Evolutionary conservation across 768 basidiomycete genomes (phyloP), one percentile per base, ranked within the genome.

Genomic region (Leccinum variicolor): DNA sequence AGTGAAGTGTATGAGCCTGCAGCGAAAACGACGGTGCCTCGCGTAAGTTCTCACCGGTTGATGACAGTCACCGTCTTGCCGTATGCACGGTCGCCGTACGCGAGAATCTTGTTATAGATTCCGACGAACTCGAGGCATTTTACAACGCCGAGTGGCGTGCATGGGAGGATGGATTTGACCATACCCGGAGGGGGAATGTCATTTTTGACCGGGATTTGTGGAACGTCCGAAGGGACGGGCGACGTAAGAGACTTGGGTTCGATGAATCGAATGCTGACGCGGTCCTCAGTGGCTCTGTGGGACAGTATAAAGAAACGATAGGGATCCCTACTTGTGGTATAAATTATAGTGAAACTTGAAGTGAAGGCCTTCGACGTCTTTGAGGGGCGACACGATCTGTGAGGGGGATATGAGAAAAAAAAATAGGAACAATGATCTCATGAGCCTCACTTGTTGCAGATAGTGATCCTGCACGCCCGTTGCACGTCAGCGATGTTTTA

Each of bases 321-420:
- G 5, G 2, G n/a, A 41, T 41, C 62, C 84, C 54, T 62, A 96
- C 94, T 96, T 97, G 79, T 96, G 93, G 72, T 95, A 94, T 54
- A 96, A 77, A 72, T 95, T 96, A 68, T 89, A 91, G 67, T 94
- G 90, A 70, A 97, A 98, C 70, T 95, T 95, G 78, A 92, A 92
- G 74, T 99, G 86, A 53, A 99, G 80, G 3, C 97, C 96, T 74
- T 99, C 97, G 59, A 99, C 97, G 64, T 99, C 97, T 75, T 99
- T 99, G 62, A 89, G 81, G 3, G 97, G 94, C 0, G 93, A 94
- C 7, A 99, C 94, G 55, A 98, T 85, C 90, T 92, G 54, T 3
- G 17, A 3, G 19, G 19, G 23, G 25, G 8, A 23, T 7, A 3
- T 15, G n/a, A 47, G n/a, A 25, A 25, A 23, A 21, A 28, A 43